Base-by-base conservation (phyloP, 352 stramenopile species). In the Peronospora destructor region DNA sequence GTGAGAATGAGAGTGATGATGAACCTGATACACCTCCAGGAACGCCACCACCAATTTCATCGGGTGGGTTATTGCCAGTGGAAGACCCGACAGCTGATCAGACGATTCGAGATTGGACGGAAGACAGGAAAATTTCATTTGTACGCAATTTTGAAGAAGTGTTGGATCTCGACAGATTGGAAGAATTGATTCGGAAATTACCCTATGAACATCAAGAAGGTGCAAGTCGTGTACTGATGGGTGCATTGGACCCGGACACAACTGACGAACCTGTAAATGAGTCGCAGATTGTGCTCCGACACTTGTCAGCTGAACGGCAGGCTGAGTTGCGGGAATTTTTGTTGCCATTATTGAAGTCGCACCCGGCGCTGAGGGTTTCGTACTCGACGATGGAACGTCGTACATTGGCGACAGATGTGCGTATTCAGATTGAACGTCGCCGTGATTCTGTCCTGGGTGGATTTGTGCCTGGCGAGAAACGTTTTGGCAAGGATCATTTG, bases 391-490 rank as follows among this genome's bases (percentile, higher is more conserved):
- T 87, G 61, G 62, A 85, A 62, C 77, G 81, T 21, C 76, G 74
- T 38, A 88, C 80, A 11, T 54, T 92, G 0, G 78, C 85, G 14
- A 87, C 81, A 0, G 81, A 92, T 19, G 68, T 90, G 26, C 76
- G 80, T 7, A 64, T 92, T n/a, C 83, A 71, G 45, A 64, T 92
- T n/a, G 76, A 92, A 55, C 72, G 68, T 32, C 78, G 81, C n/a
- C 65, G 74, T 5, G 60, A 70, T 36, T 82, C 80, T 2, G 82
- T 82, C 26, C 73, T 79, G 12, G 76, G 75, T 0, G 68, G 67
- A 3, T 52, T 80, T 23, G 61, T 68, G 7, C 64, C 76, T 1
- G 73, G 71, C 6, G 67, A 85, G 40, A 79, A 84, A 54, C 71
- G 72, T 10, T 86, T 86, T 34, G 77, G 77, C 2, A 70, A 76